Base-by-base conservation (phyloP, 495 filamentous ascomycete genomes). In the Arthonia radiata region DNA sequence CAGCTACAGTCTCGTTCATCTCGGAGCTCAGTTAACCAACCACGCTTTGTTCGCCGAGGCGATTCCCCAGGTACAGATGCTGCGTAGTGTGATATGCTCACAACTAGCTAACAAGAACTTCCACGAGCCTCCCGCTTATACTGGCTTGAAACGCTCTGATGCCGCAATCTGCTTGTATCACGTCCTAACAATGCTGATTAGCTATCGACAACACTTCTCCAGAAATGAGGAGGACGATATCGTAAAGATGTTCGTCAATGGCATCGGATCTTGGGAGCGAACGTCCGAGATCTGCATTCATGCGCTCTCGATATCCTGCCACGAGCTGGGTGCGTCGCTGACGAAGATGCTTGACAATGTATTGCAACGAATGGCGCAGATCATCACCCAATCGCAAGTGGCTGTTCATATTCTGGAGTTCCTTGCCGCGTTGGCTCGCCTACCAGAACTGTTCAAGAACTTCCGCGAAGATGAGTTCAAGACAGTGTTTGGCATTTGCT, bases 391-490 rank as follows among this genome's bases (percentile, higher is more conserved):
- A 39, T 69, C 76, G 2, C 62, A 79, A 25, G 69, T 92, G 28
- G 78, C 82, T 10, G 71, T 93, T 27, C 83, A 94, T 41, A 86
- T 94, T 25, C 54, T 99, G 27, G 89, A 94, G 37, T 94, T 94
- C 39, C 49, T 94, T 17, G 70, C 74, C 5, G 69, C 78, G 23
- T 61, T 99, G 14, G 79, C 83, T 15, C 69, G 86, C 13, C 44
- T 92, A 23, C 78, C 77, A 6, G 65, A 76, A 28, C 58, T 94
- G 3, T 91, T 80, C 44, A 61, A 67, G 38, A 91, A 89, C 40
- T 73, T 93, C 35, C 57, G 71, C 11, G 73, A 82, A 33, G 74
- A 82, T 5, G 79, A 92, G 23, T 90, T 77, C 42, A 72, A 75
- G 30, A 89, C 70, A 14, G 72, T 94, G 15, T 92, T 99, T 45